phyloP scores from a whole-genome alignment of 257 asterid species.

The Gynochthodes officinalis region DNA sequence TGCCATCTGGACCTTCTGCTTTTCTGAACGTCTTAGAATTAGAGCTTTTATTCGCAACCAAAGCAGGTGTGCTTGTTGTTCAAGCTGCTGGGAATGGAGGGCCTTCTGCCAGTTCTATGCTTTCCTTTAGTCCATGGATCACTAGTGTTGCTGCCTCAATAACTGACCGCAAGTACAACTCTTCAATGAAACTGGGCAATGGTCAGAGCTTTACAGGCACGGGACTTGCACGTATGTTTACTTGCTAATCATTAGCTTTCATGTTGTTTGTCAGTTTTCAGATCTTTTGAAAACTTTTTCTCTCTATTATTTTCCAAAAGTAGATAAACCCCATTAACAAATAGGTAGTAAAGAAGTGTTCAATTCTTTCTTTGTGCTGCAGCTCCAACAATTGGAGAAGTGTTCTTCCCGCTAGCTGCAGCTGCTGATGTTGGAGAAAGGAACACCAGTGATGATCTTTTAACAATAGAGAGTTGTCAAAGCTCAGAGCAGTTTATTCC shows the following conservation, averaged over 20 bases:
- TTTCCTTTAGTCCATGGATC: slow-evolving; percentile 77
- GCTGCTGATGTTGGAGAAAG: slow-evolving; percentile 56
- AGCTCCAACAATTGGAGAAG: slow-evolving; percentile 57
- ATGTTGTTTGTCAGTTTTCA: background rate
- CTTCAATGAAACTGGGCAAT: slow-evolving; percentile 43
- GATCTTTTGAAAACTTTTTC: background rate
- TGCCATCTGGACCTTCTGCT: slow-evolving; percentile 53
- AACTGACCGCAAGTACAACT: slow-evolving; percentile 58
- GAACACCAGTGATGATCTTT: slow-evolving; percentile 40
- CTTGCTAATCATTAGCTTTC: background rate
- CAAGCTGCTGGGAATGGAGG: slow-evolving; percentile 77
- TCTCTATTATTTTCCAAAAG: background rate
- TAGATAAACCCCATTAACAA: background rate
- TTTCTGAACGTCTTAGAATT: slow-evolving; percentile 56
- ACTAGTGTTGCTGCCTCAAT: slow-evolving; percentile 57
- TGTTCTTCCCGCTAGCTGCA: slow-evolving; percentile 46
- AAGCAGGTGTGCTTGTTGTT: slow-evolving; percentile 65
- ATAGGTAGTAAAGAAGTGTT: background rate
- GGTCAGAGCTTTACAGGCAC: slow-evolving; percentile 42
- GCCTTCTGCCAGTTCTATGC: slow-evolving; percentile 52
- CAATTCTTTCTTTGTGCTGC: slow-evolving; percentile 20
- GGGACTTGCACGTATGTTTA: slow-evolving; percentile 56
- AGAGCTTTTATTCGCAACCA: slow-evolving; percentile 57
- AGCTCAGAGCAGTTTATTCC: slow-evolving; percentile 42
- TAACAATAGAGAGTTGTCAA: slow-evolving; percentile 54